Base-by-base conservation (phyloP, 1,284 basidiomycete species). In the Trichosporon sp. region DNA sequence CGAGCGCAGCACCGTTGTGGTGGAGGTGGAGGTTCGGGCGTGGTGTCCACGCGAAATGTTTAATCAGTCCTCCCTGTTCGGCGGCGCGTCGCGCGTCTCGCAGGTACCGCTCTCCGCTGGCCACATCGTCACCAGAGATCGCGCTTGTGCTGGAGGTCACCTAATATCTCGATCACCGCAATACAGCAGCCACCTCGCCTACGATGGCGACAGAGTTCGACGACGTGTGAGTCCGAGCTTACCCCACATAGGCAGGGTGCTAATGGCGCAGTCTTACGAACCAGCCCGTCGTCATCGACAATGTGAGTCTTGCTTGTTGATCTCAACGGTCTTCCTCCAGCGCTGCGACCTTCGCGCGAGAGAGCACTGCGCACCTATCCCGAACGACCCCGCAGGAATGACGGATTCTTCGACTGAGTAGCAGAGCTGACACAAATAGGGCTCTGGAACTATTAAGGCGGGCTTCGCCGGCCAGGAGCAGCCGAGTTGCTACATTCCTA, bases 381-480 rank as follows among this genome's bases (percentile, higher is more conserved):
- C 26, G 26, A 26, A 26, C 26, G 26, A 26, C 26, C 26, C 26
- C 26, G 26, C 26, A 26, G 26, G 26, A 26, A 26, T 26, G 26
- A 26, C 26, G 26, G 26, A 26, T 26, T 26, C 26, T 26, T 26
- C 26, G 26, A 26, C 26, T 26, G 31, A 63, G 11, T 14, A 37
- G 3, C 3, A 16, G 5, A 1, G 65, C 73, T 71, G 35, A 71
- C 61, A 71, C 61, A 10, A 73, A 61, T 80, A 98, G 94, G 96
- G 96, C 75, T 96, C 95, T 71, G 96, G 96, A 38, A 94, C 93
- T 21, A 96, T 98, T 85, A 98, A 98, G 85, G 96, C 95, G 74
- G 95, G 95, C 61, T 98, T 98, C 83, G 96, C 96, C 73, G 96
- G 96, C 63, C 92, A 97, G 84, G 96, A 98, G 85, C 94, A 96